Evolutionary conservation across 1,284 basidiomycete genomes (phyloP).

Genomic region (Microbotryomycetes sp.): DNA sequence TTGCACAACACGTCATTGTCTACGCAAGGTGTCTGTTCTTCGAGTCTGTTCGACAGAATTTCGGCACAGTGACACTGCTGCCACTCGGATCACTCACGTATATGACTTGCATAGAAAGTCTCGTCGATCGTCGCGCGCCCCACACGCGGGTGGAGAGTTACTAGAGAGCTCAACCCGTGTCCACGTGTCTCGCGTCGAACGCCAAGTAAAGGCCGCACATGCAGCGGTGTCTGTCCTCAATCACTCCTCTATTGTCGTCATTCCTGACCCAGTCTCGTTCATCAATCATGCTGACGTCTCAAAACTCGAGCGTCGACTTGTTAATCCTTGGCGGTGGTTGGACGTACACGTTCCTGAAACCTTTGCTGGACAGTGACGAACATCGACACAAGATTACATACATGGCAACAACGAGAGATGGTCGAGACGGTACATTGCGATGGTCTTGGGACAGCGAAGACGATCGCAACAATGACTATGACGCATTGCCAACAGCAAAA

Average conservation of each 20-base stretch:
- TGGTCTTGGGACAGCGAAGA: slow-evolving; percentile 40
- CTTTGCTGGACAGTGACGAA: slow-evolving; percentile 45
- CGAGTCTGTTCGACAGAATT: too few relatives aligned
- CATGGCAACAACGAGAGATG: slow-evolving; percentile 55
- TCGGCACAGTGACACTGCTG: too few relatives aligned
- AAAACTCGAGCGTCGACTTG: slow-evolving; percentile 47
- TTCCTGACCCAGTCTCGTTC: not conserved
- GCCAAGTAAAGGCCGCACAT: too few relatives aligned
- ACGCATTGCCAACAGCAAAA: slow-evolving; percentile 51
- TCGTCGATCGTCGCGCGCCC: too few relatives aligned
- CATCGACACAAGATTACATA: slow-evolving; percentile 45
- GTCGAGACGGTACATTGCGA: slow-evolving; percentile 38
- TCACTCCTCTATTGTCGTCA: not conserved
- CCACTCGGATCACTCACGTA: too few relatives aligned
- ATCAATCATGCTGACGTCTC: not conserved
- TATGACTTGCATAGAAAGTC: too few relatives aligned
- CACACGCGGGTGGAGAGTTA: too few relatives aligned
- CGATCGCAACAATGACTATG: slow-evolving; percentile 47
- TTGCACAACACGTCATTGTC: too few relatives aligned
- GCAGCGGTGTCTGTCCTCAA: not conserved
- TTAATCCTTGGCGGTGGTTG: slow-evolving; percentile 58
- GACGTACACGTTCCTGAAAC: slow-evolving; percentile 58
- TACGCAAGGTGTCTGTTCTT: too few relatives aligned
- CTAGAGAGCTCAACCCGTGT: too few relatives aligned
- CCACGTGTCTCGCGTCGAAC: too few relatives aligned